Evolutionary conservation across 345 rosid genomes (phyloP).

Genomic region (Eucalyptus decipiens): DNA sequence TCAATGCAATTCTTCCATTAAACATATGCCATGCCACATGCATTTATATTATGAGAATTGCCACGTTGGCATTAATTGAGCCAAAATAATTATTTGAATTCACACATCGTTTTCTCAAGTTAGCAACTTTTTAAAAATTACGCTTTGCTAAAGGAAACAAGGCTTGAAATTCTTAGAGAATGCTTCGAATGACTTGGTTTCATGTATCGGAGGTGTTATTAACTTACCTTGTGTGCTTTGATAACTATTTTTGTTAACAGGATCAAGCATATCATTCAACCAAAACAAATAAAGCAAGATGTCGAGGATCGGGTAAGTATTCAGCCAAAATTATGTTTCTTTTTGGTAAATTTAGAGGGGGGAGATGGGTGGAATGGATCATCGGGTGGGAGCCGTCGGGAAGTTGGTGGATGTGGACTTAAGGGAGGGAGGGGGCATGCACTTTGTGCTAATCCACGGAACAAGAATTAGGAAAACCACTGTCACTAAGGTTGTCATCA

Average conservation of each 20-base stretch:
- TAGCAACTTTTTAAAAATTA: neutral
- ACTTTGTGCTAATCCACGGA: neutral
- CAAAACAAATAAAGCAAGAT: neutral
- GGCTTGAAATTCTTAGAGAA: neutral
- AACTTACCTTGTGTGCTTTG: neutral
- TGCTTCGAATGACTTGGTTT: neutral
- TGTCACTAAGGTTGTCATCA: neutral
- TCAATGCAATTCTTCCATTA: neutral
- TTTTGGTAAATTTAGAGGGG: neutral
- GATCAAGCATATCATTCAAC: neutral
- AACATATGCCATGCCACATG: neutral
- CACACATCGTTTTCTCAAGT: neutral
- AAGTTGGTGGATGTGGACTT: neutral
- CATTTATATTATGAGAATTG: neutral
- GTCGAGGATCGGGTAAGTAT: neutral
- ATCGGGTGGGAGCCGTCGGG: neutral
- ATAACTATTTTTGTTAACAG: neutral
- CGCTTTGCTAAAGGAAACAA: neutral
- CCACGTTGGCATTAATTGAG: neutral
- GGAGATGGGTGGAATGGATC: neutral
- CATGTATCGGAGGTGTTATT: neutral
- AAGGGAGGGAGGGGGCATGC: fast-evolving
- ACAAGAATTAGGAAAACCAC: neutral
- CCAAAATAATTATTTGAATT: neutral
- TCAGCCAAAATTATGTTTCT: neutral